A percentile compares a stretch with the other conserved stretches of the same genome.
phyloP scores from a whole-genome alignment of 192 early-diverging fungal species.

The Entophlyctis luteolus region DNA sequence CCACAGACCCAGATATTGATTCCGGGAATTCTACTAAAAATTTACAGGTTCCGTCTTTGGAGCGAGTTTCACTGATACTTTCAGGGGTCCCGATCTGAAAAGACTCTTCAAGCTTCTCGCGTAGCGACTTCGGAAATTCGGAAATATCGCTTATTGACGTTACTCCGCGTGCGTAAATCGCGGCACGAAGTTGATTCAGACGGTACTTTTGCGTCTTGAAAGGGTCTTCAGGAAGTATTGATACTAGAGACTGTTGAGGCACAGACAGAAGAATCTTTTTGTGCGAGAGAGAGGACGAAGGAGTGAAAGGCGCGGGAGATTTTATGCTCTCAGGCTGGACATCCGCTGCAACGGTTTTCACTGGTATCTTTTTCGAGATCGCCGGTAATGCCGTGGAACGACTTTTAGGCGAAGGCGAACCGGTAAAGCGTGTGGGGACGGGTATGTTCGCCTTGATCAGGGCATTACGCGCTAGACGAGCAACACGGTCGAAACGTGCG shows the following conservation, averaged over 20 bases:
- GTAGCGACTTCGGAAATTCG: slow-evolving; percentile 51
- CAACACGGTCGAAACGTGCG: too few relatives aligned
- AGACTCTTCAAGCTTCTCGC: slow-evolving; percentile 41
- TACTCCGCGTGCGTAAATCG: slow-evolving; percentile 44
- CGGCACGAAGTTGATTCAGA: slow-evolving; percentile 23
- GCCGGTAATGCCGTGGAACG: too few relatives aligned
- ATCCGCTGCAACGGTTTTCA: too few relatives aligned
- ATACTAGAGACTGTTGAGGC: neutral
- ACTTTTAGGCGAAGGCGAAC: too few relatives aligned
- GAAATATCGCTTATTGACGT: slow-evolving; percentile 66
- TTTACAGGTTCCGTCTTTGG: slow-evolving; percentile 46
- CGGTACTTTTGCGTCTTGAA: neutral
- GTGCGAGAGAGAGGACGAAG: neutral
- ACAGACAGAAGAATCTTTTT: neutral
- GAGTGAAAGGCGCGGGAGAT: too few relatives aligned
- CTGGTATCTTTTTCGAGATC: too few relatives aligned
- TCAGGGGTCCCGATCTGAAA: slow-evolving; percentile 43
- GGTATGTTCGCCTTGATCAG: too few relatives aligned
- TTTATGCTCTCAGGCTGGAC: too few relatives aligned
- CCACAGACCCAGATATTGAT: neutral
- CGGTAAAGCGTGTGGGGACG: too few relatives aligned
- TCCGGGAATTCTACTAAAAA: slow-evolving; percentile 39
- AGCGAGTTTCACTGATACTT: neutral
- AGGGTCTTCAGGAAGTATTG: neutral
- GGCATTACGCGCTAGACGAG: too few relatives aligned